Conservation (phyloP, 139 green algal species). For the Diplosphaera chodatii region DNA sequence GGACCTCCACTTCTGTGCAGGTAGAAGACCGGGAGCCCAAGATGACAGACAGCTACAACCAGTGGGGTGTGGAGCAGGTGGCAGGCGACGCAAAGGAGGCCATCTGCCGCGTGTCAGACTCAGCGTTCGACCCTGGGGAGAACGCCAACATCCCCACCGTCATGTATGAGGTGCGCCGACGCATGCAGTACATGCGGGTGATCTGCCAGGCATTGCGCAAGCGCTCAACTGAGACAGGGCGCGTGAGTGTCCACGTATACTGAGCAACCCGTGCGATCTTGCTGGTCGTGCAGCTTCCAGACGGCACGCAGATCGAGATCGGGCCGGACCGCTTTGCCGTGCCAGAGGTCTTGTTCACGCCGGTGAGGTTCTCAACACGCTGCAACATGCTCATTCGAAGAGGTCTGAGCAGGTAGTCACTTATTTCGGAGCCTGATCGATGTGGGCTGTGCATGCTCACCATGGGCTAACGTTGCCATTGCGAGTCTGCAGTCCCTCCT, state of each 20-base stretch:
- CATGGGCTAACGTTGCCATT: too few relatives aligned
- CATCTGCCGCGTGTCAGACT: slow-evolving; percentile 70
- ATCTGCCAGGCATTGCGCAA: too few relatives aligned
- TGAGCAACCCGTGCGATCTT: too few relatives aligned
- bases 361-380: too few relatives aligned
- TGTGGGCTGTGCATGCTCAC: too few relatives aligned
- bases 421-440: too few relatives aligned
- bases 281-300: slow-evolving; percentile 61
- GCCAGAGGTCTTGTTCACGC: slow-evolving; percentile 78
- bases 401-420: too few relatives aligned
- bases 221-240: too few relatives aligned
- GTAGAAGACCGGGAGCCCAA: slow-evolving; percentile 24
- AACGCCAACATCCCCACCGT: slow-evolving; percentile 72
- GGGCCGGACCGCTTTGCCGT: slow-evolving; percentile 78
- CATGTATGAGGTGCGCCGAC: slow-evolving; percentile 80
- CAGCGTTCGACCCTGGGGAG: slow-evolving; percentile 62
- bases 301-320: slow-evolving; percentile 72
- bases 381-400: too few relatives aligned
- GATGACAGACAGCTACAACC: slow-evolving; percentile 40
- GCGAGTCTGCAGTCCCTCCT: slow-evolving; percentile 15
- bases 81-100: slow-evolving; percentile 77
- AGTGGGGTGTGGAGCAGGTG: slow-evolving; percentile 47
- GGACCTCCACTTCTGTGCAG: slow-evolving; percentile 9
- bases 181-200: too few relatives aligned
- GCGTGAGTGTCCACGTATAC: too few relatives aligned